Evolutionary conservation across 805 yeast species (phyloP).

Genomic region (Sugiyamaella floridensis): DNA sequence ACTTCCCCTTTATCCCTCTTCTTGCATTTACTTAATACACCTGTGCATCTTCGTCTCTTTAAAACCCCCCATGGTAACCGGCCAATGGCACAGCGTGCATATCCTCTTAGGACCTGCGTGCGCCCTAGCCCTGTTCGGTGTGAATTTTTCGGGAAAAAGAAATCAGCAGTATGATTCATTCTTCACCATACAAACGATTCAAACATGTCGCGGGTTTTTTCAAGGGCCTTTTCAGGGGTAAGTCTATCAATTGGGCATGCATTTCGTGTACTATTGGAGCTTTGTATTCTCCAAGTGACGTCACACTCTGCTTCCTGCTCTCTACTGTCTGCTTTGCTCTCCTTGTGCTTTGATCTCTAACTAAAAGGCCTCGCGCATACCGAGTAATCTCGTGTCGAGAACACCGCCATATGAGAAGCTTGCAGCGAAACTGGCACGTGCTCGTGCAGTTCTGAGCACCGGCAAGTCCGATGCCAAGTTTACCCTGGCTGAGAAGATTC

Average conservation of each 20-base stretch:
- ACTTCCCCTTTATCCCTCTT: too few species aligned
- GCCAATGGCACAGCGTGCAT: background rate
- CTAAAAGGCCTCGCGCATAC: conserved; percentile 2
- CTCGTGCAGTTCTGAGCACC: conserved; percentile 52
- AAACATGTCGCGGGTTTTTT: background rate
- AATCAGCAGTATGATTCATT: background rate
- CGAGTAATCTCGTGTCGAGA: conserved; percentile 28
- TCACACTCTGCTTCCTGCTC: background rate
- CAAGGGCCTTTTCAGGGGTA: background rate
- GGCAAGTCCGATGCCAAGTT: conserved; percentile 49
- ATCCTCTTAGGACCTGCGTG: background rate
- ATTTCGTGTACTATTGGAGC: background rate
- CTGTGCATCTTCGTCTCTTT: too few species aligned
- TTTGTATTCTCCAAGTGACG: background rate
- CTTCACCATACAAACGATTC: background rate
- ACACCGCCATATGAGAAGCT: conserved; percentile 86
- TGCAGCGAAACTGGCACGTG: conserved; percentile 52
- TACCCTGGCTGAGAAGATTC: conserved; percentile 89
- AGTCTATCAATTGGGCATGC: background rate
- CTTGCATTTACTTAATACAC: too few species aligned
- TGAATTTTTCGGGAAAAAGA: background rate
- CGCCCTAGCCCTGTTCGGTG: background rate
- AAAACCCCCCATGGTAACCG: background rate
- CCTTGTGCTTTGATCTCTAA: background rate
- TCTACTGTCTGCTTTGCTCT: background rate